phyloP scores from a whole-genome alignment of 2,329 filamentous ascomycete genomes.

The Aspergillus vadensis region DNA sequence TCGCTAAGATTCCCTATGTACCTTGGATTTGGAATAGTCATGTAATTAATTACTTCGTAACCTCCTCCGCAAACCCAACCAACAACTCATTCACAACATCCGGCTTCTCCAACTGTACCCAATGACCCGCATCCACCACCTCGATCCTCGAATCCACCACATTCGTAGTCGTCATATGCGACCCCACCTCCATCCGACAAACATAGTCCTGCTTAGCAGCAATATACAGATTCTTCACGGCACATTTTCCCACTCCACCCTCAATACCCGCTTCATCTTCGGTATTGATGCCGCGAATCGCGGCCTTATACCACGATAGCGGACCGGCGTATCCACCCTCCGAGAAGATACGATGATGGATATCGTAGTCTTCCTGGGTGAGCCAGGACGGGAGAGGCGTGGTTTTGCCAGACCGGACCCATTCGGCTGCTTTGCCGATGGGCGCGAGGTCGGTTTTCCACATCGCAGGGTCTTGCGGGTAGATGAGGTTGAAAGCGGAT shows the following conservation, averaged over 20 bases:
- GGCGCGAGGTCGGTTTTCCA: constrained; percentile 26
- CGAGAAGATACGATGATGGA: not conserved
- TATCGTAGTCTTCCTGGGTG: constrained; percentile 20
- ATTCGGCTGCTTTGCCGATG: constrained; percentile 23
- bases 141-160: too few species aligned
- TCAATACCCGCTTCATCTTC: not conserved
- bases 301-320: not conserved
- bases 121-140: too few species aligned
- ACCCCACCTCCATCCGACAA: constrained; percentile 9
- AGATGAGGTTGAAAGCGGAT: constrained; percentile 30
- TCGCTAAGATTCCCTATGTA: too few species aligned
- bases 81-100: too few species aligned
- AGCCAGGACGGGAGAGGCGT: constrained; percentile 23
- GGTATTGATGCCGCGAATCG: not conserved
- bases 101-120: too few species aligned
- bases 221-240: not conserved
- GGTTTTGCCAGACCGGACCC: constrained; percentile 22
- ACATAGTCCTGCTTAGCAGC: constrained; percentile 12
- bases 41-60: too few species aligned
- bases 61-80: too few species aligned
- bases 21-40: too few species aligned
- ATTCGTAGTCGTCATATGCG: too few species aligned
- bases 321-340: not conserved
- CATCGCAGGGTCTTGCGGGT: constrained; percentile 21
- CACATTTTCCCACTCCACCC: not conserved